Base-by-base conservation (phyloP, 371 early-diverging fungal species). In the Lichtheimia corymbifera region DNA sequence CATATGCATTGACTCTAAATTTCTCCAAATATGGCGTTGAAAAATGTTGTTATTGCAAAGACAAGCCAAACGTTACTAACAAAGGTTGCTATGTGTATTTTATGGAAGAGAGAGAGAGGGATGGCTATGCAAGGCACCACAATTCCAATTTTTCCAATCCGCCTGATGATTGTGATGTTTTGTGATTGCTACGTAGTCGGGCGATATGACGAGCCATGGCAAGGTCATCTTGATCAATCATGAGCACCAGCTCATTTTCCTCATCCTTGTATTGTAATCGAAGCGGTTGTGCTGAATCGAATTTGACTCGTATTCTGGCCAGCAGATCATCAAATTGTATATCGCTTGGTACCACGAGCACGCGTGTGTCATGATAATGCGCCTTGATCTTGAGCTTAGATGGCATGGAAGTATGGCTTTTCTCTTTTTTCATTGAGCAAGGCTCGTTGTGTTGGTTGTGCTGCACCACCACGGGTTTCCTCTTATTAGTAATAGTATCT, bases 201-300 rank as follows among this genome's bases (percentile, higher is more conserved):
- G 85, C 62, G 15, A 73, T 64, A 66, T 88, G 87, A 56, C 86
- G 78, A 25, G 93, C 95, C 74, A 94, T 86, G 60, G 89, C 84
- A 68, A 93, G 82, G 73, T 97, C 97, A 59, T 96, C 97, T 44
- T 95, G 87, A 72, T 95, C 96, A 24, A 90, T 90, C 87, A 97
- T 91, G 45, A 89, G 72, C 13, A 95, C 90, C 68, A 91, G 73
- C 58, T 91, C 92, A 56, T 88, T 86, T 51, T 95, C 96, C 63
- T 93, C 94, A 65, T 97, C 97, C 67, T 86, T 85, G 74, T 94
- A 97, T 68, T 90, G 87, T 25, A 97, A 76, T 25, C 82, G 81
- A 18, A 93, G 49, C 6, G 47, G n/a, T 9, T 43, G 27, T 7
- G 64, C 45, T n/a, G 64, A 62, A 40, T 68, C 59, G 24, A 68